These are phyloP conservation scores for Termitomyces sp. DNA, from an alignment of 768 basidiomycete species.

Conservation along the genomic window DNA sequence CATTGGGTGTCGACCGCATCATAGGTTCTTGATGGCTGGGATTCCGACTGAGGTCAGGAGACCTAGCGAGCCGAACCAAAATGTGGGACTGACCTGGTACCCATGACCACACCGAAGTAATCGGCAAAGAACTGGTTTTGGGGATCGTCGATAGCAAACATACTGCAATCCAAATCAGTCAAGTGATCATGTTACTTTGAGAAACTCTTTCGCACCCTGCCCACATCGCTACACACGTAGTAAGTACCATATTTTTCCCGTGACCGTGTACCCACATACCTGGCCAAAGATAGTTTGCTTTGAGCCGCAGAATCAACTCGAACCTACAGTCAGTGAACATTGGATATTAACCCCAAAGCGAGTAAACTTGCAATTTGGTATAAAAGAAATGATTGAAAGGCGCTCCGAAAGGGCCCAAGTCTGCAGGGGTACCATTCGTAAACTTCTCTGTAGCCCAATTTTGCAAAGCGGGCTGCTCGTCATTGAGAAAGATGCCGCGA, in stretches of 20 bases:
- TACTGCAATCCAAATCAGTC: conserved; percentile 19
- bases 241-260: background rate
- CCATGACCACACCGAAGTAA: conserved; percentile 64
- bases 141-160: conserved; percentile 57
- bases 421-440: conserved; percentile 53
- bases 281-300: conserved; percentile 71
- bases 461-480: conserved; percentile 66
- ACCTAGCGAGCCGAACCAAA: background rate
- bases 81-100: conserved; percentile 41
- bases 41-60: background rate
- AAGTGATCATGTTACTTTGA: background rate
- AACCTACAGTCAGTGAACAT: conserved; percentile 32
- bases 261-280: conserved; percentile 25
- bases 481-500: conserved; percentile 70
- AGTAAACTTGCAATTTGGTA: conserved; percentile 38
- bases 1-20: conserved; percentile 66
- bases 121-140: conserved; percentile 60
- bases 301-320: conserved; percentile 62
- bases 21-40: conserved; percentile 67
- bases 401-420: conserved; percentile 32
- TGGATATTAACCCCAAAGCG: background rate
- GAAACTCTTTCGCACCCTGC: conserved; percentile 23
- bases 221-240: conserved; percentile 30
- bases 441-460: conserved; percentile 70
- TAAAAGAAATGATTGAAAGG: conserved; percentile 64